A percentile compares a stretch with the other conserved stretches of the same genome.
Conservation (phyloP, 345 rosid species). For the Salix exigua region DNA sequence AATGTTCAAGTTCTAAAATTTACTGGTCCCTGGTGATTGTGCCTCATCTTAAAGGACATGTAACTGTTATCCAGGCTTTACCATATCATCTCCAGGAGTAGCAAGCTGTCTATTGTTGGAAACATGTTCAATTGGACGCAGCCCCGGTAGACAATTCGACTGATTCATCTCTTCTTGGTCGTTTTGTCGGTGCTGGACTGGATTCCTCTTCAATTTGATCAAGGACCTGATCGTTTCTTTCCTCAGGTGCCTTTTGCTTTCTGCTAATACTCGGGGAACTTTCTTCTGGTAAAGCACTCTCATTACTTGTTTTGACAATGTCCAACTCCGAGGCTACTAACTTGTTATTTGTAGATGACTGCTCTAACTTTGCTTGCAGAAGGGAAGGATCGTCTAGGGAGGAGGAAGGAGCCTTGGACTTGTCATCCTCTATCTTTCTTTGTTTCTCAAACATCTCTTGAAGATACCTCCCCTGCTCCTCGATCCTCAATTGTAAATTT, state of each 20-base stretch:
- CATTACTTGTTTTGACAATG: slow-evolving; percentile 1
- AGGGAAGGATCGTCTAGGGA: slow-evolving; percentile 25
- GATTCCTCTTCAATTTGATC: slow-evolving; percentile 3
- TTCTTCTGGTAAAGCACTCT: not conserved
- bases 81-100: not conserved
- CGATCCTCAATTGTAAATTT: slow-evolving; percentile 66
- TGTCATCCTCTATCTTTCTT: slow-evolving; percentile 38
- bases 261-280: slow-evolving; percentile 5
- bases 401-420: slow-evolving; percentile 30
- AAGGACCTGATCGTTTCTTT: not conserved
- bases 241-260: slow-evolving; percentile 15
- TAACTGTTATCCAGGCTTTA: not conserved
- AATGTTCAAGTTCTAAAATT: not conserved
- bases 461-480: slow-evolving; percentile 76
- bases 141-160: slow-evolving; percentile 3
- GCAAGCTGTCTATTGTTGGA: not conserved
- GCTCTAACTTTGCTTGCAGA: slow-evolving; percentile 14
- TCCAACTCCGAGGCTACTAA: slow-evolving; percentile 18
- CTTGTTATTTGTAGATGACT: slow-evolving; percentile 16
- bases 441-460: slow-evolving; percentile 62
- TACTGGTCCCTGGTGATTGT: not conserved
- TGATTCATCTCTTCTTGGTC: slow-evolving; percentile 36
- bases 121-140: slow-evolving; percentile 3
- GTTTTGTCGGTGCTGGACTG: slow-evolving; percentile 28
- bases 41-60: not conserved